Evolutionary conservation across 371 early-diverging fungal species (phyloP).

Genomic region (Mortierella polycephala): DNA sequence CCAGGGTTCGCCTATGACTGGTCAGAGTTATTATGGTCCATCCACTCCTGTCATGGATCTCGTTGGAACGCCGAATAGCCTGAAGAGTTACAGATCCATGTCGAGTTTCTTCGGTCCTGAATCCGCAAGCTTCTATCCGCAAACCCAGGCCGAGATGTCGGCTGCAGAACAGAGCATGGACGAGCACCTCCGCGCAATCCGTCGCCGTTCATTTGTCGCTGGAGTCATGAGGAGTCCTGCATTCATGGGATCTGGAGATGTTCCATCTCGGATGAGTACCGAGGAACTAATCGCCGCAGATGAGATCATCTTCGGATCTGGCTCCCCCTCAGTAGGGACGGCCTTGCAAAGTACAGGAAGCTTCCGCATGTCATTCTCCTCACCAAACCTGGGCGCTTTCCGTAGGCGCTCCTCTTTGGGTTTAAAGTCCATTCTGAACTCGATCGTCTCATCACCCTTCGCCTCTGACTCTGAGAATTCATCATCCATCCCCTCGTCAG

Average conservation of each 20-base stretch:
- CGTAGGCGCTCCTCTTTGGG: constrained; percentile 33
- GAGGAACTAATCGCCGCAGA: neutral
- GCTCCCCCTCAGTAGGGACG: neutral
- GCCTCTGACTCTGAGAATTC: constrained; percentile 8
- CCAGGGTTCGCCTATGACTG: constrained; percentile 23
- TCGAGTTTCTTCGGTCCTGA: constrained; percentile 12
- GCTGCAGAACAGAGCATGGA: constrained; percentile 43
- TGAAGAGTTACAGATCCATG: constrained; percentile 23
- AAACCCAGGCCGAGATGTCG: constrained; percentile 9
- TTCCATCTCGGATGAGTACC: neutral
- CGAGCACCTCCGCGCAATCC: constrained; percentile 30
- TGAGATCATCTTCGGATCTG: neutral
- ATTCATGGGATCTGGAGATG: too few relatives aligned
- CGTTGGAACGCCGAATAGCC: constrained; percentile 9
- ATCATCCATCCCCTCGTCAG: constrained; percentile 10
- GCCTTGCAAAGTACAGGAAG: neutral
- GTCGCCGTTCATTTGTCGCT: constrained; percentile 26
- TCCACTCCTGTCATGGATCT: neutral
- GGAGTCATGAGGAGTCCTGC: constrained; percentile 9
- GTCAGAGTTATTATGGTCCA: neutral
- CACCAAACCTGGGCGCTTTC: constrained; percentile 20
- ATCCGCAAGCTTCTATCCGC: neutral
- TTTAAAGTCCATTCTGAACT: constrained; percentile 29
- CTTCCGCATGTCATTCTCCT: constrained; percentile 36
- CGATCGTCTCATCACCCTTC: constrained; percentile 14